phyloP scores from a whole-genome alignment of 257 asterid species.

The Scutellaria baicalensis region DNA sequence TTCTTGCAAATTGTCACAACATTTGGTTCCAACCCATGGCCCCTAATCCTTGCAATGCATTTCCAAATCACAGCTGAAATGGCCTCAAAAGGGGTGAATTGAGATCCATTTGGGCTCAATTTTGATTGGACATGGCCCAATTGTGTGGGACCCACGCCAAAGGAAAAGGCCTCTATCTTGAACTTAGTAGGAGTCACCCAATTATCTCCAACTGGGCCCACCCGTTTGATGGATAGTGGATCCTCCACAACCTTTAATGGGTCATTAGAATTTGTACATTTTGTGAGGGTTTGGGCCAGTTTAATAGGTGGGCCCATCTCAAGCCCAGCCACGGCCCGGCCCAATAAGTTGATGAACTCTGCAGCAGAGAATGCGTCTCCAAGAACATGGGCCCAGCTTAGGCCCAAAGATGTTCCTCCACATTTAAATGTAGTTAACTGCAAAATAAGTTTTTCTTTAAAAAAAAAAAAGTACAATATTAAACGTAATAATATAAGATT shows the following conservation, averaged over 20 bases:
- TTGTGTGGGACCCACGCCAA: constrained; percentile 32
- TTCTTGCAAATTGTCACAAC: constrained; percentile 51
- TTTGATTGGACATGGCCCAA: constrained; percentile 35
- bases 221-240: constrained; percentile 59
- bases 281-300: constrained; percentile 22
- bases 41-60: constrained; percentile 42
- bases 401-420: constrained; percentile 75
- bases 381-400: constrained; percentile 88
- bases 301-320: constrained; percentile 23
- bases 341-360: constrained; percentile 43
- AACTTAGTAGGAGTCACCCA: constrained; percentile 39
- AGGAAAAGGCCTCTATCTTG: constrained; percentile 51
- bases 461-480: not conserved
- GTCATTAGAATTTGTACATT: not conserved
- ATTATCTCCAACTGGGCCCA: constrained; percentile 66
- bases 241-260: constrained; percentile 12
- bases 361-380: constrained; percentile 70
- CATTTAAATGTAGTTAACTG: constrained; percentile 75
- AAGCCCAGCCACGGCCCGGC: constrained; percentile 8
- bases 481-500: too few relatives aligned
- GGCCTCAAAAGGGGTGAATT: constrained; percentile 47
- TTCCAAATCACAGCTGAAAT: constrained; percentile 66
- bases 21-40: constrained; percentile 29
- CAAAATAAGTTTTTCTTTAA: too few relatives aligned
- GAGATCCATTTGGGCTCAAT: constrained; percentile 9